Evolutionary conservation across 2,329 filamentous ascomycete species (phyloP), one percentile per base, ranked within the genome.

Genomic region (Rhynchosporium secalis): DNA sequence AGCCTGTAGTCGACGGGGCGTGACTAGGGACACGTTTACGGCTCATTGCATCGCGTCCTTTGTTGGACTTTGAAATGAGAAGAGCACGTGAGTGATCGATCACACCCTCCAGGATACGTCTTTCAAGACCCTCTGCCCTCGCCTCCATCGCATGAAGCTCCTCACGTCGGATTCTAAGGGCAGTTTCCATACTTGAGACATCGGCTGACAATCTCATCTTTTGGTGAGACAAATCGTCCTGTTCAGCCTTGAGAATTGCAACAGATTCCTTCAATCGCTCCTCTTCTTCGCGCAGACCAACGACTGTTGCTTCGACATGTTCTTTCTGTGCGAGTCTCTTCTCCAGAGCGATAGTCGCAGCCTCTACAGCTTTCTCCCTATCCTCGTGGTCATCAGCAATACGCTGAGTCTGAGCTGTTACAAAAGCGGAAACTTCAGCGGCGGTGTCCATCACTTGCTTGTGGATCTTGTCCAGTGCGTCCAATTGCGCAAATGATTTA

Each of bases 71-170:
- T 68, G 86, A 81, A 79, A 95, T 90, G 62, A 98, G 84, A n/a
- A 97, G 82, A 31, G 94, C 87, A 6, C 94, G 89, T 26, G 94
- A 97, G 74, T 98, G 94, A 70, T 98, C 93, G 78, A 99, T 96
- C 66, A 98, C 91, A 31, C 94, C 93, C 68, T 98, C 94, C 38
- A 99, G 79, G 69, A 99, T 96, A 31, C 95, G 88, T 58, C 93
- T 90, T 78, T 99, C 95, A 29, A 99, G 81, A 3, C 86, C 85
- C 74, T 97, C 92, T 2, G 94, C 95, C 65, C 94, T 90, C 10
- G 84, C 80, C 74, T 98, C 94, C 90, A 99, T 97, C 31, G 90
- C 83, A 51, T 91, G 86, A 63, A 99, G 85, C 77, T 98, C 95
- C 69, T 98, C 94, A 49, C 91, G 89, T 60, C 95, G 89, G 61